Base-by-base conservation (phyloP, 73 alveolate species). In the Uronychia setigera region DNA sequence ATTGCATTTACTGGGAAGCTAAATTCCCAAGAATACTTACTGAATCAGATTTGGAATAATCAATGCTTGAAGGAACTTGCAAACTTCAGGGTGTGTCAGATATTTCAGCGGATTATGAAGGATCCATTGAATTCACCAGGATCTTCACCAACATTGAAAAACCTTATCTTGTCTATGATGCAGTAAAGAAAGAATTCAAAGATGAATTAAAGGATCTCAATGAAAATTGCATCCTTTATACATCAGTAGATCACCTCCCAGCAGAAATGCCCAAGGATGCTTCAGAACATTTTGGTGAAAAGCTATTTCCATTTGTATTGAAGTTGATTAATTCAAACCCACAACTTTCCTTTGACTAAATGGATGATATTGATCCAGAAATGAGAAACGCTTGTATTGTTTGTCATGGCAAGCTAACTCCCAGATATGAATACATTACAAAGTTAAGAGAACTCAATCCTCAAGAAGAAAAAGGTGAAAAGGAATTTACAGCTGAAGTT, bases 201-300 rank as follows among this genome's bases (percentile, higher is more conserved):
- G 84, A 77, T 77, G 89, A 31, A 79, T 11, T 46, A 11, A 11
- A 80, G 32, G 88, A 80, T n/a, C 87, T 77, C 5, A 87, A 86
- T 59, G 94, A 86, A 0, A 11, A 80, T 31, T 78, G 90, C 30
- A 83, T 96, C 35, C 85, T 96, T 26, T 96, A 94, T 81, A 93
- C 92, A 84, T 85, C 97, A 29, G 95, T 96, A 27, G 99, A 96
- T 83, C 95, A 92, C 82, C 75, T 96, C 29, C 99, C 99, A 19
- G 93, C 96, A 1, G 95, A 96, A 79, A 76, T 96, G 88, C 99
- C 99, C 77, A 84, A 87, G 80, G 99, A 96, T 80, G 99, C 99
- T 19, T 83, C 97, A 27, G 74, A 88, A 32, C 97, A 94, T 76
- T 94, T 94, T 35, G 95, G 96, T 0, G 87, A 84, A 33, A 92